Evolutionary conservation across 2,329 filamentous ascomycete genomes (phyloP).

Genomic region (Ophiosphaerella herpotricha): DNA sequence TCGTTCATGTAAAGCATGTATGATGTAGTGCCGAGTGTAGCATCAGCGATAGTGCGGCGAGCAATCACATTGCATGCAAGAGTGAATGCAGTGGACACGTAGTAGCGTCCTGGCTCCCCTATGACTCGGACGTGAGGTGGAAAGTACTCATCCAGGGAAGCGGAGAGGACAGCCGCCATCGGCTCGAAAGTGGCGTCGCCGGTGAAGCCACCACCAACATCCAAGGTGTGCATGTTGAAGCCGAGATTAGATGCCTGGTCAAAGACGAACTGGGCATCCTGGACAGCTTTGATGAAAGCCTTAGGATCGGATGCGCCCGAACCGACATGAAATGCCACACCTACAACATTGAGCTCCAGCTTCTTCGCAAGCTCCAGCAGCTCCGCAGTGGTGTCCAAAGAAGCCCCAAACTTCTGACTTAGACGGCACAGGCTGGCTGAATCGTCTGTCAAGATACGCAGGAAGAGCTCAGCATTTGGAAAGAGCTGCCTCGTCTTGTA

Average conservation of each 20-base stretch:
- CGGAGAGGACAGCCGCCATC: conserved; percentile 80
- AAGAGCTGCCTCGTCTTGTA: conserved; percentile 96
- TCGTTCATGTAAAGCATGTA: conserved; percentile 99
- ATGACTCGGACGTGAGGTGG: conserved; percentile 84
- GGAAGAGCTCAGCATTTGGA: conserved; percentile 85
- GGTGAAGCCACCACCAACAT: conserved; percentile 92
- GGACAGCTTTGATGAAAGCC: conserved; percentile 87
- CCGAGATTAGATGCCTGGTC: conserved; percentile 78
- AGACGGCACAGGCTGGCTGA: conserved; percentile 91
- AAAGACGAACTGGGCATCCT: conserved; percentile 87
- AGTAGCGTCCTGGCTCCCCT: conserved; percentile 95
- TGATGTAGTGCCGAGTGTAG: conserved; percentile 66
- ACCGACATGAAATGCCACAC: conserved; percentile 97
- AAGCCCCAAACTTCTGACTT: conserved; percentile 96
- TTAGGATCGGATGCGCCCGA: conserved; percentile 94
- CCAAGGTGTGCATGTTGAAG: conserved; percentile 81
- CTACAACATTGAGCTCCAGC: conserved; percentile 86
- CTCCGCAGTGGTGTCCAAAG: conserved; percentile 77
- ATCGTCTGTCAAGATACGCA: conserved; percentile 96
- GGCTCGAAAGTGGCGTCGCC: conserved; percentile 89
- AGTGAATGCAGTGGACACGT: conserved; percentile 90
- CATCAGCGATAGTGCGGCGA: conserved; percentile 82
- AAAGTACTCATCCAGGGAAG: conserved; percentile 86
- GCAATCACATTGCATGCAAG: conserved; percentile 96
- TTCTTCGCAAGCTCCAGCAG: conserved; percentile 80